These are phyloP conservation scores for Lipomyces spencermartinsiae DNA, from an alignment of 805 yeast species.

Conservation along the genomic window DNA sequence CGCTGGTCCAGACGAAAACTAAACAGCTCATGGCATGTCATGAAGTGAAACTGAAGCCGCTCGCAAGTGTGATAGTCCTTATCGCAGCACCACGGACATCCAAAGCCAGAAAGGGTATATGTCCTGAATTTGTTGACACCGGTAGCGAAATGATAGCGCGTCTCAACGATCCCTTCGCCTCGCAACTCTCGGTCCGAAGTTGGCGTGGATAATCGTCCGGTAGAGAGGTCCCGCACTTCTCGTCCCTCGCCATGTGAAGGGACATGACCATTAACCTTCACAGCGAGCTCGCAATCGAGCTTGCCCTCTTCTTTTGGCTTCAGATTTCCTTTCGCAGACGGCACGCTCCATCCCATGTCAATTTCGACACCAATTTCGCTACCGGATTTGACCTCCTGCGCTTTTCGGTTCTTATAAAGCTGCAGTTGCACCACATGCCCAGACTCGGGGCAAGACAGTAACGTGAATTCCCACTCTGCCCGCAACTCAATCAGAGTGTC, in stretches of 20 bases:
- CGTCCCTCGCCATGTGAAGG: neutral
- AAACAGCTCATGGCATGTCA: conserved; percentile 30
- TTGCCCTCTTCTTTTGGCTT: neutral
- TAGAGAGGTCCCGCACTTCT: neutral
- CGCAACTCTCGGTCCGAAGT: conserved; percentile 13
- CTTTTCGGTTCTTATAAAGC: conserved; percentile 12
- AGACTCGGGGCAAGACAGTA: conserved; percentile 27
- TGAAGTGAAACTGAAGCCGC: conserved; percentile 32
- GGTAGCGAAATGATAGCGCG: conserved; percentile 30
- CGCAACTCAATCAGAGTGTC: neutral
- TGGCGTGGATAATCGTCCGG: conserved; percentile 22
- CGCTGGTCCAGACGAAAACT: conserved; percentile 28
- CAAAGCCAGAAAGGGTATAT: conserved; percentile 24
- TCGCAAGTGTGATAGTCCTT: conserved; percentile 19
- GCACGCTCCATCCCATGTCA: conserved; percentile 34
- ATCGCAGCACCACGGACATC: conserved; percentile 33
- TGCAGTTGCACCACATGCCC: conserved; percentile 22
- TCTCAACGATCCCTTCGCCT: conserved; percentile 15
- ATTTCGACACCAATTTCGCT: conserved; percentile 28
- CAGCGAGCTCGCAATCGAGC: neutral
- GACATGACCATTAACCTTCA: neutral
- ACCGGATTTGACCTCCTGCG: conserved; percentile 19
- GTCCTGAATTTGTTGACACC: conserved; percentile 28
- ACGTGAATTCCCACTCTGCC: conserved; percentile 19
- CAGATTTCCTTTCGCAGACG: conserved; percentile 4